Percentiles rank a stretch among this genome's conserved stretches.
phyloP scores from a whole-genome alignment of 31 red algal genomes.

The Endocladia muricata region DNA sequence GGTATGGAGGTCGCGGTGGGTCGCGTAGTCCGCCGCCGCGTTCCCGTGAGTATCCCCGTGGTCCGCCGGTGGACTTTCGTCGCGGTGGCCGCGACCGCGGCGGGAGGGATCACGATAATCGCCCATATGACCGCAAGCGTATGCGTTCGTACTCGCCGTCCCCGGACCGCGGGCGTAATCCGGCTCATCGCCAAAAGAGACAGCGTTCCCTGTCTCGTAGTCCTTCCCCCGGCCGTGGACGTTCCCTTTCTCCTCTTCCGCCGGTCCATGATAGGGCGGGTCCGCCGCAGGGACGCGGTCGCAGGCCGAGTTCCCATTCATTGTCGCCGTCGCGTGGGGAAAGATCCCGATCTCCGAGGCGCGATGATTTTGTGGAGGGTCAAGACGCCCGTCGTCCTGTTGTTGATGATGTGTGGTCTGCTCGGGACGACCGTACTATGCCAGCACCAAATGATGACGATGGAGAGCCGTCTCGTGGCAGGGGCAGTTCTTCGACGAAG shows the following conservation, averaged over 20 bases:
- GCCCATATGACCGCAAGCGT: not conserved
- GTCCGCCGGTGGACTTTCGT: not conserved
- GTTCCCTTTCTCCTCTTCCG: not conserved
- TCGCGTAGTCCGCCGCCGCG: not conserved
- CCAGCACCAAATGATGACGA: not conserved
- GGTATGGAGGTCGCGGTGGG: not conserved
- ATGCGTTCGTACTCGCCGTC: slow-evolving; percentile 20
- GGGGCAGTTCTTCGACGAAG: not conserved
- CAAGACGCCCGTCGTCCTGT: not conserved
- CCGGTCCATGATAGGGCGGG: not conserved
- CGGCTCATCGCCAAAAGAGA: not conserved
- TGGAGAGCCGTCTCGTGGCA: not conserved
- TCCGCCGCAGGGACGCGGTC: not conserved
- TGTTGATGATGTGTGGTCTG: not conserved
- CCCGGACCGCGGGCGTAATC: not conserved
- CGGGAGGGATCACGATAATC: not conserved
- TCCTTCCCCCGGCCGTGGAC: not conserved
- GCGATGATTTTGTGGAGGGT: not conserved
- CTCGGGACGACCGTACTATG: not conserved
- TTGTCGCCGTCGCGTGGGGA: slow-evolving; percentile 1
- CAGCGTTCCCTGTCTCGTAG: slow-evolving; percentile 3
- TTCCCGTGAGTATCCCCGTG: not conserved
- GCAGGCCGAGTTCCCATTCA: slow-evolving; percentile 7
- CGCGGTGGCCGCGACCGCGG: slow-evolving; percentile 12
- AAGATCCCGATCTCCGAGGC: not conserved